A percentile compares a stretch with the other conserved stretches of the same genome.
Conservation (phyloP, 495 filamentous ascomycete genomes). For the Mycothermus thermophilus region DNA sequence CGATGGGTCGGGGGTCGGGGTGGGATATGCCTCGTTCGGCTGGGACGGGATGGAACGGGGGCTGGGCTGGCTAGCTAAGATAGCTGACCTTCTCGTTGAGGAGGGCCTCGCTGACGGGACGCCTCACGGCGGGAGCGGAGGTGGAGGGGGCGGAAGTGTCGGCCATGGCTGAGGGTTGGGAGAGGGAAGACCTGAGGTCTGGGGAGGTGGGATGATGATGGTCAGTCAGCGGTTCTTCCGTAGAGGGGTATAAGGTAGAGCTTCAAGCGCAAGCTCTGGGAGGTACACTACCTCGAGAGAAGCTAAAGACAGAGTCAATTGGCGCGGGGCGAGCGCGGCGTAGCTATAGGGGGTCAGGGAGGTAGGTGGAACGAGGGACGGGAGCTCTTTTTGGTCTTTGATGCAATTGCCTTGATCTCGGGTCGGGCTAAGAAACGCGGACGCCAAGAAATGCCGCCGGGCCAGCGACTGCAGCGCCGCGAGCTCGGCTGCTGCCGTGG, state of each 20-base stretch:
- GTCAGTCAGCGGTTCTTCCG: no score
- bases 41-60: background rate
- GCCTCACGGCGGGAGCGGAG: conserved; percentile 32
- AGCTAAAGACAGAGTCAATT: conserved; percentile 5
- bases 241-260: no score
- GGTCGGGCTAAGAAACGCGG: no score
- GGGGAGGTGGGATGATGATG: no score
- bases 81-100: conserved; percentile 81
- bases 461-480: no score
- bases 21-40: no score
- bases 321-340: background rate
- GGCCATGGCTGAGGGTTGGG: conserved; percentile 31
- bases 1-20: no score
- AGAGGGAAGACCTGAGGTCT: no score
- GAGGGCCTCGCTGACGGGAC: conserved; percentile 84
- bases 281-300: background rate
- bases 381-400: conserved; percentile 3
- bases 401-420: conserved; percentile 12
- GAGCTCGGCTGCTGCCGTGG: conserved; percentile 12
- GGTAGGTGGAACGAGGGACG: background rate
- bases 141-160: conserved; percentile 24
- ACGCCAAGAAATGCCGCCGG: conserved; percentile 13
- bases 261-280: background rate
- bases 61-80: background rate
- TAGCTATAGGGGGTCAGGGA: no score